These are phyloP conservation scores for Kingdonia uniflora DNA, from an alignment of 164 flowering plant species.

Conservation along the genomic window DNA sequence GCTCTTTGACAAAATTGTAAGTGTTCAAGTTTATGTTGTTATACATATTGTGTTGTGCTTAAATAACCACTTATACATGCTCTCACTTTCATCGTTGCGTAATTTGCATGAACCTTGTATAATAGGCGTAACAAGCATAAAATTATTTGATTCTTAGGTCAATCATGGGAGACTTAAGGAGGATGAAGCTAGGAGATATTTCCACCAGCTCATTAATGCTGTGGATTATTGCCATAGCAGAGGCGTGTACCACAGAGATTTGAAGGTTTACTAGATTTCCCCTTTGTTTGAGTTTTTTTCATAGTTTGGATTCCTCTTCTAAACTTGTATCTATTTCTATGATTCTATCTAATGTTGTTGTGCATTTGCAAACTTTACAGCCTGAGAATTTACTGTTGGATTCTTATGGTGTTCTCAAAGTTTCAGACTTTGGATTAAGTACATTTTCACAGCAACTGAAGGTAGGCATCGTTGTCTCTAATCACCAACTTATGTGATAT, in stretches of 20 bases:
- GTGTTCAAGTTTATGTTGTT: too few species aligned
- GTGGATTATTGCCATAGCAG: slow-evolving; percentile 86
- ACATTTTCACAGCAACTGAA: slow-evolving; percentile 46
- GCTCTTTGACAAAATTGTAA: too few species aligned
- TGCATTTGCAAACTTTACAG: slow-evolving; percentile 19
- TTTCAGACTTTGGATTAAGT: slow-evolving; percentile 70
- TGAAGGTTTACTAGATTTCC: slow-evolving; percentile 41
- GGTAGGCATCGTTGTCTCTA: slow-evolving; percentile 7
- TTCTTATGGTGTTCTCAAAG: slow-evolving; percentile 41
- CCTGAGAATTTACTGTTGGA: slow-evolving; percentile 64
- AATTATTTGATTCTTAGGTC: too few species aligned
- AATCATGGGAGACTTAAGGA: slow-evolving; percentile 54
- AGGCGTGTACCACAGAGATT: slow-evolving; percentile 78
- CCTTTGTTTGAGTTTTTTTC: background rate
- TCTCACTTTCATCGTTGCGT: too few species aligned
- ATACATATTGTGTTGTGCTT: too few species aligned
- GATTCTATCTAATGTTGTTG: background rate
- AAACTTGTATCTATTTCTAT: too few species aligned
- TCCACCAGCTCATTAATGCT: slow-evolving; percentile 80
- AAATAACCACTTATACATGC: too few species aligned
- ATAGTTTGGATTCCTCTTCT: too few species aligned
- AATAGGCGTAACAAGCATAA: too few species aligned
- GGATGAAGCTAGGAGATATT: slow-evolving; percentile 71
- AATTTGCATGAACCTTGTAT: too few species aligned
- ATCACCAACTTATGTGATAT: too few species aligned